Percentiles rank a stretch among this genome's conserved stretches.
phyloP scores from a whole-genome alignment of 2,329 filamentous ascomycete species.

The Cryphonectria japonica region DNA sequence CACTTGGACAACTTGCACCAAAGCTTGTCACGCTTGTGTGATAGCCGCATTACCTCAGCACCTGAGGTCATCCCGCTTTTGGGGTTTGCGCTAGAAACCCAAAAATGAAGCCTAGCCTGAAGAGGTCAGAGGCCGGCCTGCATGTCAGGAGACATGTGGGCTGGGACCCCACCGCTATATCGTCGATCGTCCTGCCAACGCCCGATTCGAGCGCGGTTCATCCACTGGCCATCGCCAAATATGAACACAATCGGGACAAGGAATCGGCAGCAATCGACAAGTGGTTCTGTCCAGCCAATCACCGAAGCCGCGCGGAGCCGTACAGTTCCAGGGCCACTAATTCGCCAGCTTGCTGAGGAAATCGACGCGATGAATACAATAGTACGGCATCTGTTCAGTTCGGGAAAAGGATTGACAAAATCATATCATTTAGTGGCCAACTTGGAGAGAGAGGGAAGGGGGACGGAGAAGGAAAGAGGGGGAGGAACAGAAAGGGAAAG shows the following conservation, averaged over 20 bases:
- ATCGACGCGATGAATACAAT: background rate
- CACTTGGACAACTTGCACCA: background rate
- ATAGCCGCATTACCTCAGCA: constrained; percentile 9
- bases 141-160: constrained; percentile 9
- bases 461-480: too few species aligned
- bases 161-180: background rate
- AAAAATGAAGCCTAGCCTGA: background rate
- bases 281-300: background rate
- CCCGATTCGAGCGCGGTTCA: constrained; percentile 9
- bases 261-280: constrained; percentile 11
- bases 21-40: background rate
- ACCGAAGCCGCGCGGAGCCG: background rate
- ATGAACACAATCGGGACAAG: background rate
- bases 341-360: background rate
- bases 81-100: constrained; percentile 1
- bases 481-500: background rate
- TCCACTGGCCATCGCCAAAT: constrained; percentile 6
- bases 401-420: background rate
- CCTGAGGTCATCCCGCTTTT: constrained; percentile 2
- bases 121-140: background rate
- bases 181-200: constrained; percentile 16
- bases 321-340: background rate
- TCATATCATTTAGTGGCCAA: background rate
- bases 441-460: background rate
- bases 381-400: background rate